Evolutionary conservation across 2,329 filamentous ascomycete species (phyloP).

Genomic region (Colletotrichum filicis): DNA sequence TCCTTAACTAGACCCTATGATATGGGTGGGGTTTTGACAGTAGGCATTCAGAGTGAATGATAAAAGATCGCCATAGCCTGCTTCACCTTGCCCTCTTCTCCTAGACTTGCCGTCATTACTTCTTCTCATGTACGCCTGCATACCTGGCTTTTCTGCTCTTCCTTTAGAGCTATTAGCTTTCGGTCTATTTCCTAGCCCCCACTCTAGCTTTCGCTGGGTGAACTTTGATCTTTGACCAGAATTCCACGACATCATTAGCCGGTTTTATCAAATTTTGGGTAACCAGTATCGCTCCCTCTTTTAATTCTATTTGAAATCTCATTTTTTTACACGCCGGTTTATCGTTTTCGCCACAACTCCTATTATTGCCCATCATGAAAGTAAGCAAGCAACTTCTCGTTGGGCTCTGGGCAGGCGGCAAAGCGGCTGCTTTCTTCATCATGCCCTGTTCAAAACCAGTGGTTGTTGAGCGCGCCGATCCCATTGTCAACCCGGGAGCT

Average conservation of each 20-base stretch:
- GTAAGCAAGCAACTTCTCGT: background rate
- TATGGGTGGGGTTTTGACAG: background rate
- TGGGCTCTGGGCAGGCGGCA: background rate
- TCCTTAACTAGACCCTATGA: background rate
- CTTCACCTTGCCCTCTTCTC: background rate
- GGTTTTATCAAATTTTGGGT: background rate
- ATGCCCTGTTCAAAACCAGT: constrained; percentile 34
- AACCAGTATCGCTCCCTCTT: background rate
- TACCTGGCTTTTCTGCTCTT: background rate
- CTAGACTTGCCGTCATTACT: background rate
- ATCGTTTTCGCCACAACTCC: background rate
- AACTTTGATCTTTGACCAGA: background rate
- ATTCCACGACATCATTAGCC: background rate
- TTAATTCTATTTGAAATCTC: background rate
- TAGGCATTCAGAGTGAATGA: background rate
- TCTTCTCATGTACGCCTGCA: background rate
- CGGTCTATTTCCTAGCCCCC: background rate
- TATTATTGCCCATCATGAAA: constrained; percentile 10
- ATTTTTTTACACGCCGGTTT: background rate
- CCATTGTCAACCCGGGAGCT: constrained; percentile 65
- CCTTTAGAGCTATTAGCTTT: background rate
- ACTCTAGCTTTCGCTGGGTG: background rate
- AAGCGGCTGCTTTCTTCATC: constrained; percentile 32
- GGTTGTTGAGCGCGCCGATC: constrained; percentile 62
- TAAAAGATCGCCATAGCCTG: constrained; percentile 18